These are phyloP conservation scores for Monosporozyma solicola DNA, from an alignment of 805 yeast genomes.

Conservation along the genomic window DNA sequence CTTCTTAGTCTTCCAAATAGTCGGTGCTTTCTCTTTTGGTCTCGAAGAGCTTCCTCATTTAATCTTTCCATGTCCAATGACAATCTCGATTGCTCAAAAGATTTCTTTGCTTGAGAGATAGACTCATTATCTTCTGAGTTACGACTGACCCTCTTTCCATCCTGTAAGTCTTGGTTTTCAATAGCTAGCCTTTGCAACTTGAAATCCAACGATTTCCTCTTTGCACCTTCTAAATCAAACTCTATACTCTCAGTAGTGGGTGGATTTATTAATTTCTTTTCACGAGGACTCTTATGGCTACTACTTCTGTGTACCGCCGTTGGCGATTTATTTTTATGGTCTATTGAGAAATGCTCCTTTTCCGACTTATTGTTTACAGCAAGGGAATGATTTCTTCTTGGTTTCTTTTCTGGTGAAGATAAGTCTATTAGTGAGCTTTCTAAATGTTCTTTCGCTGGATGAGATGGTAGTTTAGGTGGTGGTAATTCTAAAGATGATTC, in stretches of 20 bases:
- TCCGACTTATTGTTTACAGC: background rate
- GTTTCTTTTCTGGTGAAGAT: background rate
- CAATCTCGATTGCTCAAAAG: slow-evolving; percentile 22
- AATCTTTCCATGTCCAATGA: slow-evolving; percentile 24
- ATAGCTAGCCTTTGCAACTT: slow-evolving; percentile 15
- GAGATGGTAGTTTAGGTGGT: slow-evolving; percentile 17
- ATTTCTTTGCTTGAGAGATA: slow-evolving; percentile 8
- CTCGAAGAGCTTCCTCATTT: slow-evolving; percentile 19
- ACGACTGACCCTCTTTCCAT: background rate
- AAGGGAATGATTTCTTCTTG: background rate
- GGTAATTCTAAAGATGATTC: background rate
- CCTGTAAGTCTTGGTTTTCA: background rate
- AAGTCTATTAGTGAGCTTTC: slow-evolving; percentile 2
- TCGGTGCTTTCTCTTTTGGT: slow-evolving; percentile 19
- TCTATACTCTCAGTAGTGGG: slow-evolving; percentile 26
- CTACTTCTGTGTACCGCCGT: background rate
- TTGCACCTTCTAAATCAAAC: slow-evolving; percentile 17
- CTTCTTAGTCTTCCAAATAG: slow-evolving; percentile 25
- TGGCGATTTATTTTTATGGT: background rate
- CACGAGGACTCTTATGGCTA: background rate
- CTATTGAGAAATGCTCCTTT: background rate
- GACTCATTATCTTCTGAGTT: background rate
- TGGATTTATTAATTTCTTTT: slow-evolving; percentile 4
- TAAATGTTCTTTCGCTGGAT: slow-evolving; percentile 6
- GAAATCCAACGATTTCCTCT: slow-evolving; percentile 18